These are phyloP conservation scores for Pharus latifolius DNA, from an alignment of 176 grass and related monocot species.

Conservation along the genomic window DNA sequence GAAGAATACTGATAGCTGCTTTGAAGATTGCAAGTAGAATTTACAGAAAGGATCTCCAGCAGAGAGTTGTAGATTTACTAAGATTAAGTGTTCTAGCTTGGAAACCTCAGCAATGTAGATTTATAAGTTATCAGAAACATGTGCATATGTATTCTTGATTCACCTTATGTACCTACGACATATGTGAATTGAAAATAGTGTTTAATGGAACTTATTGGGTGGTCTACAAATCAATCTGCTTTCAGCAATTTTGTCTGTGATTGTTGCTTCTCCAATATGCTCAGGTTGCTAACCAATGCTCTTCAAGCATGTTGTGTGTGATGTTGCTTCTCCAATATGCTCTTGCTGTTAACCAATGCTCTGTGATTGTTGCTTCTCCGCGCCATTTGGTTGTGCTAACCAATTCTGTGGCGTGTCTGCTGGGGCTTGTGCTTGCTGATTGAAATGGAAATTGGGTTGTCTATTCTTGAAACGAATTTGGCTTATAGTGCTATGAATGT, in stretches of 20 bases:
- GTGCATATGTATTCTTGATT: too few relatives aligned
- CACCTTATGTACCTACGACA: constrained; percentile 1
- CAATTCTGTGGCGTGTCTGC: not conserved
- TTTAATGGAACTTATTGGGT: not conserved
- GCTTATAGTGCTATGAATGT: not conserved
- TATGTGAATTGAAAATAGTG: not conserved
- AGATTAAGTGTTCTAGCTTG: too few relatives aligned
- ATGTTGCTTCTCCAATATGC: not conserved
- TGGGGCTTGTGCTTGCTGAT: not conserved
- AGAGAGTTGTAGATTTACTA: not conserved
- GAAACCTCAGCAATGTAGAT: not conserved
- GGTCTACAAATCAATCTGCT: not conserved
- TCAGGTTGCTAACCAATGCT: not conserved
- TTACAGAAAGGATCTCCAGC: not conserved
- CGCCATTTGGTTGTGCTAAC: not conserved
- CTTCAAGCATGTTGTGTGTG: too few relatives aligned
- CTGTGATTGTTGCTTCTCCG: not conserved
- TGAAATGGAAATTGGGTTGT: not conserved
- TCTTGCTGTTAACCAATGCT: not conserved
- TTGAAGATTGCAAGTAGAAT: not conserved
- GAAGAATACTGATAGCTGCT: not conserved
- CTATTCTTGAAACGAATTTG: not conserved
- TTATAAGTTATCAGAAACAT: too few relatives aligned
- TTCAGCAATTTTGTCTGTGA: not conserved
- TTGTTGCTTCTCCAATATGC: not conserved